A percentile compares a stretch with the other conserved stretches of the same genome.
These are phyloP conservation scores for Ziziphus jujuba DNA, from an alignment of 306 rosid genomes.

Conservation along the genomic window DNA sequence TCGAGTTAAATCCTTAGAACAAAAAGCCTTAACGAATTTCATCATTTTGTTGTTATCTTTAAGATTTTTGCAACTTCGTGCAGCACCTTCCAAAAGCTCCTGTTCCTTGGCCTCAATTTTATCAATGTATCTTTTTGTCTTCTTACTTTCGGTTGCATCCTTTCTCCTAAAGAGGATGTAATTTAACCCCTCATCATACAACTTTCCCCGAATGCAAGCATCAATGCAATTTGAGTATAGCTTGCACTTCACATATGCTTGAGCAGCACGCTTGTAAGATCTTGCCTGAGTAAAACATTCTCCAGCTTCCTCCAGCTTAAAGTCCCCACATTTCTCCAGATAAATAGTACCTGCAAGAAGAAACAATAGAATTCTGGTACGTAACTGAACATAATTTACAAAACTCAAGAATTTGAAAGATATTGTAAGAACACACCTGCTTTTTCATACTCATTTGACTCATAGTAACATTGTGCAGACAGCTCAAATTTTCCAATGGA, in stretches of 20 bases:
- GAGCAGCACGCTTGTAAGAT: conserved; percentile 35
- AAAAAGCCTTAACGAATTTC: conserved; percentile 56
- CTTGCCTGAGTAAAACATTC: conserved; percentile 49
- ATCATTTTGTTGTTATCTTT: conserved; percentile 50
- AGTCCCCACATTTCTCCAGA: conserved; percentile 38
- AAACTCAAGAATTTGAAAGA: background rate
- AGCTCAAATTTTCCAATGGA: conserved; percentile 39
- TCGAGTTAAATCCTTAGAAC: conserved; percentile 44
- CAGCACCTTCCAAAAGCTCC: conserved; percentile 44
- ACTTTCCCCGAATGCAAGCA: conserved; percentile 37
- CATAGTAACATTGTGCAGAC: conserved; percentile 58
- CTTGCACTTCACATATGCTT: conserved; percentile 42
- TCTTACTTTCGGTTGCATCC: conserved; percentile 12
- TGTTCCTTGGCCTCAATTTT: conserved; percentile 34
- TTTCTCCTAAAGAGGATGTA: conserved; percentile 45
- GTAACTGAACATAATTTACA: background rate
- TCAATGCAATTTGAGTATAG: conserved; percentile 36
- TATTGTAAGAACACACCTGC: conserved; percentile 38
- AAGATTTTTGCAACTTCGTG: conserved; percentile 33
- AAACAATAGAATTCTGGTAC: background rate
- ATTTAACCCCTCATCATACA: conserved; percentile 38
- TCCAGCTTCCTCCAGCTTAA: conserved; percentile 51
- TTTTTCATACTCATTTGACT: conserved; percentile 41
- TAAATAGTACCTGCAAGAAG: conserved; percentile 40
- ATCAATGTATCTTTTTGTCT: conserved; percentile 1